Percentiles rank a stretch among this genome's conserved stretches.
Conservation (phyloP, 2,329 filamentous ascomycete species). For the Venturia nashicola region DNA sequence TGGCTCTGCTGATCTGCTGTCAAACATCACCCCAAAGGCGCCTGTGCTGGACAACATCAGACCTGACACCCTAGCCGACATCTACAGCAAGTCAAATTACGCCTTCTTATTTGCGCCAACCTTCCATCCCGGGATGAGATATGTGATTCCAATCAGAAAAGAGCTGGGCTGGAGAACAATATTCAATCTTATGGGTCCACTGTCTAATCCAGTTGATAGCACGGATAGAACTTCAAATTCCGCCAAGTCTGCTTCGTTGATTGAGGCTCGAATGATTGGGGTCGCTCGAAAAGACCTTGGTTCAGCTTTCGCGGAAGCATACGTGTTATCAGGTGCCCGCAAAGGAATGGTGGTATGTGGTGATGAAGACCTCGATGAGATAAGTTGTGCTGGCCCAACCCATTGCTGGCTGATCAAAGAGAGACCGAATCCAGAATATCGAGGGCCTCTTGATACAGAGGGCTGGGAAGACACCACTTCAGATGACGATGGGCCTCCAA, state of each 20-base stretch:
- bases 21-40: slow-evolving; percentile 56
- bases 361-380: slow-evolving; percentile 87
- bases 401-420: slow-evolving; percentile 73
- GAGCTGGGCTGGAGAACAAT: slow-evolving; percentile 91
- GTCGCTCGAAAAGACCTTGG: slow-evolving; percentile 82
- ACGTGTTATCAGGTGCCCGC: slow-evolving; percentile 60
- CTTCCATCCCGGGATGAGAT: slow-evolving; percentile 90
- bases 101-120: slow-evolving; percentile 91
- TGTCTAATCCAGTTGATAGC: slow-evolving; percentile 81
- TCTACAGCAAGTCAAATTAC: slow-evolving; percentile 79
- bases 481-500: slow-evolving; percentile 26
- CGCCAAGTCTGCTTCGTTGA: slow-evolving; percentile 22
- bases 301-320: slow-evolving; percentile 75
- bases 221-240: slow-evolving; percentile 18
- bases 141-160: slow-evolving; percentile 73
- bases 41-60: slow-evolving; percentile 65
- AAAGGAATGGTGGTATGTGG: slow-evolving; percentile 91
- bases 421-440: slow-evolving; percentile 32
- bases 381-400: slow-evolving; percentile 80
- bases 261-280: slow-evolving; percentile 88
- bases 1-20: slow-evolving; percentile 84
- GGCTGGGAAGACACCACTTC: slow-evolving; percentile 31
- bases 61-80: slow-evolving; percentile 54
- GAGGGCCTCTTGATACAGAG: slow-evolving; percentile 16
- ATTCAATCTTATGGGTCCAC: slow-evolving; percentile 89